Conservation (phyloP, 169 alveolate species). For the Plasmodium adleri region DNA sequence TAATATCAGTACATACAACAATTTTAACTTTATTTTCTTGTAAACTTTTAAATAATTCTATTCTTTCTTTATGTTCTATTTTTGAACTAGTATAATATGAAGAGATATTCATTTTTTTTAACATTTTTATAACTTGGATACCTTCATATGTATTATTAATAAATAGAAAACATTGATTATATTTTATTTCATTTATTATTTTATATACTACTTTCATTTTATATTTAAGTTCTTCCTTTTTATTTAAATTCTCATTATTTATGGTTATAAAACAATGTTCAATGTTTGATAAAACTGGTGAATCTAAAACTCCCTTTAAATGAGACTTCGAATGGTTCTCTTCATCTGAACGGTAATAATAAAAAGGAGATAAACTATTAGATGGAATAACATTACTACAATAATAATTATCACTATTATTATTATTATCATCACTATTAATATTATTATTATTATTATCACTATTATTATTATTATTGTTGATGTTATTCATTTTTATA, state of each 20-base stretch:
- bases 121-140: conserved; percentile 58
- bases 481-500: neutral
- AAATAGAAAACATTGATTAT: conserved; percentile 41
- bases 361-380: too few species aligned
- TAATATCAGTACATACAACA: conserved; percentile 92
- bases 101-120: conserved; percentile 68
- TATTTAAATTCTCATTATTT: conserved; percentile 33
- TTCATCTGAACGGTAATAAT: neutral
- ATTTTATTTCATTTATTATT: conserved; percentile 41
- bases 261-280: conserved; percentile 56
- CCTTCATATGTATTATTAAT: conserved; percentile 68
- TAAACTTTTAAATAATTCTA: conserved; percentile 42
- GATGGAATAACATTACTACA: too few species aligned
- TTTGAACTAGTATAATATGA: conserved; percentile 82
- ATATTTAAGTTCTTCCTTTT: conserved; percentile 48
- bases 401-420: too few species aligned
- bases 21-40: conserved; percentile 78
- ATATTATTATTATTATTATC: neutral
- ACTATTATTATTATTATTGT: neutral
- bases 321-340: neutral
- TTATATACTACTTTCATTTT: conserved; percentile 52
- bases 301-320: neutral
- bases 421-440: too few species aligned
- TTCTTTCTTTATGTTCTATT: conserved; percentile 78
- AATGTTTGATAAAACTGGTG: conserved; percentile 36